Evolutionary conservation across 139 green algal species (phyloP).

Genomic region (Trebouxia sp.): DNA sequence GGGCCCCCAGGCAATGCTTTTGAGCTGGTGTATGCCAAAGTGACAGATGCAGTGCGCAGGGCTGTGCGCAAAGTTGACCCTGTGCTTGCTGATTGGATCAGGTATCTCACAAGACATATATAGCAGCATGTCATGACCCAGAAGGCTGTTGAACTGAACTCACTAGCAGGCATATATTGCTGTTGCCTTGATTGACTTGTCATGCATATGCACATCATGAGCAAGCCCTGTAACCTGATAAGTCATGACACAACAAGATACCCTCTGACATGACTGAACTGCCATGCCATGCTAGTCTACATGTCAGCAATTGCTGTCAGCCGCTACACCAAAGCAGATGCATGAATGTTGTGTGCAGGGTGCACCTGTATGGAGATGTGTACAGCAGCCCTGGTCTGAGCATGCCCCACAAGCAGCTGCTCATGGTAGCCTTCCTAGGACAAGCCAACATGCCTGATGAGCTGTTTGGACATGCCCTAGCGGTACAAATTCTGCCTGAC

Average conservation of each 20-base stretch:
- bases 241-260: no score
- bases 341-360: constrained; percentile 16
- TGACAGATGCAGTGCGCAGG: constrained; percentile 50
- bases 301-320: neutral
- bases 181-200: no score
- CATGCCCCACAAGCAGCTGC: constrained; percentile 59
- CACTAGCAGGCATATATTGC: neutral
- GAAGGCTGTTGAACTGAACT: neutral
- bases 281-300: neutral
- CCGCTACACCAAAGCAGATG: neutral
- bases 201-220: no score
- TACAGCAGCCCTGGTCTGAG: constrained; percentile 58
- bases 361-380: constrained; percentile 69
- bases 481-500: constrained; percentile 28
- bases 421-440: constrained; percentile 53
- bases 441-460: constrained; percentile 65
- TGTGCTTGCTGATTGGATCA: constrained; percentile 59
- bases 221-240: no score
- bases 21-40: constrained; percentile 62
- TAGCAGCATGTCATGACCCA: neutral
- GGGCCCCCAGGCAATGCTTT: constrained; percentile 64
- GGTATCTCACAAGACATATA: neutral
- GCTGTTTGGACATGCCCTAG: constrained; percentile 64
- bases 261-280: no score
- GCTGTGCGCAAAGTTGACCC: constrained; percentile 58